Percentiles rank a stretch among this genome's conserved stretches.
Evolutionary conservation across 345 rosid genomes (phyloP).

Genomic region (Turnera subulata): DNA sequence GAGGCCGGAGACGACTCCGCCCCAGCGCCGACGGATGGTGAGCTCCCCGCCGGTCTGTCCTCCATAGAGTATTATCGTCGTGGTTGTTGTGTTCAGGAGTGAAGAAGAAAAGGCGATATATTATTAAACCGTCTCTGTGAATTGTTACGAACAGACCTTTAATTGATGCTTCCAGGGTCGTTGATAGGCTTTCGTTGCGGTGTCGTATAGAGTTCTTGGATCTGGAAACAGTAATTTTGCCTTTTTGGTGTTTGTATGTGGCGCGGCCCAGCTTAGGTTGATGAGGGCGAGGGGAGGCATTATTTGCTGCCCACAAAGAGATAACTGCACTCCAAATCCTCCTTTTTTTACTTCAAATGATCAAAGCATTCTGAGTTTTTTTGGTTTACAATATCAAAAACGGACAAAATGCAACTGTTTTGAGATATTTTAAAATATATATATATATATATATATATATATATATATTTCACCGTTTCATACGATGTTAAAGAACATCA

Average conservation of each 20-base stretch:
- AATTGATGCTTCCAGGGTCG: slow-evolving; percentile 6
- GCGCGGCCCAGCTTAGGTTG: not conserved
- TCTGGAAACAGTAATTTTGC: slow-evolving; percentile 5
- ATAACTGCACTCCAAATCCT: too few species aligned
- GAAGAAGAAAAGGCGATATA: not conserved
- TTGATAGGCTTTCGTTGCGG: not conserved
- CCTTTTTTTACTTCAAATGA: too few species aligned
- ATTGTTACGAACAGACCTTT: not conserved
- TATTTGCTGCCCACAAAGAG: too few species aligned
- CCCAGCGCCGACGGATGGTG: slow-evolving; percentile 7
- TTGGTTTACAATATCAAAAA: too few species aligned
- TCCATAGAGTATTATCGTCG: slow-evolving; percentile 17
- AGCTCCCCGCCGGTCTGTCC: slow-evolving; percentile 31
- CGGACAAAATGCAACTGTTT: too few species aligned
- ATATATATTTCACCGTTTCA: too few species aligned
- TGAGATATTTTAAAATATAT: too few species aligned
- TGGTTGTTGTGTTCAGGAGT: slow-evolving; percentile 3
- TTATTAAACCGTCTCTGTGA: slow-evolving; percentile 9
- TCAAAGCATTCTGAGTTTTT: too few species aligned
- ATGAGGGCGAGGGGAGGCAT: too few species aligned
- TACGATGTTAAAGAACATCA: too few species aligned
- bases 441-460: too few species aligned
- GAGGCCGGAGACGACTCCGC: slow-evolving; percentile 48
- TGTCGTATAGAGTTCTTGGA: not conserved
- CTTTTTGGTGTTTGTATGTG: not conserved